These are phyloP conservation scores for Colletotrichum incanum DNA, from an alignment of 2,329 filamentous ascomycete species.

Conservation along the genomic window DNA sequence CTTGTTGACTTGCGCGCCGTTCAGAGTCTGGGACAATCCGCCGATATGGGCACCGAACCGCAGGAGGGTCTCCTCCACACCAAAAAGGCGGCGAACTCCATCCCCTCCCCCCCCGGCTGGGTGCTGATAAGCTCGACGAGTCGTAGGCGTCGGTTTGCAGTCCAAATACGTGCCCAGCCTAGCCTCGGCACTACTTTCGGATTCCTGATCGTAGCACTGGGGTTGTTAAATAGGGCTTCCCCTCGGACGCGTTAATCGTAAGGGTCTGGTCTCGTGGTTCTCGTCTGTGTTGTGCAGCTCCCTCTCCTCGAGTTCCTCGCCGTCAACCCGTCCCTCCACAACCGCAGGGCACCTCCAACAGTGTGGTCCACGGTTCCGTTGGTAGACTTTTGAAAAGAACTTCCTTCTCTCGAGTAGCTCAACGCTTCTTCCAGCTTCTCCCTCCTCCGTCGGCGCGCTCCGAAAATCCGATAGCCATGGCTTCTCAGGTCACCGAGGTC, in stretches of 20 bases:
- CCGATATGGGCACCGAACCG: conserved; percentile 38
- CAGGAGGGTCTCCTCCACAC: conserved; percentile 40
- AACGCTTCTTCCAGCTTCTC: neutral
- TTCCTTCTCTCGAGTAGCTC: neutral
- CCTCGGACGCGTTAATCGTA: conserved; percentile 18
- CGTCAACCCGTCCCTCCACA: conserved; percentile 11
- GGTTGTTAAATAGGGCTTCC: conserved; percentile 41
- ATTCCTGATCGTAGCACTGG: conserved; percentile 35
- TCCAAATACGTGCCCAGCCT: conserved; percentile 18
- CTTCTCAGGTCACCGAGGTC: conserved; percentile 39
- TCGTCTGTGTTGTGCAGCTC: conserved; percentile 40
- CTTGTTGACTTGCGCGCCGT: conserved; percentile 31
- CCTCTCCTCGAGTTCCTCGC: conserved; percentile 27
- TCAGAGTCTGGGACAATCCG: conserved; percentile 40
- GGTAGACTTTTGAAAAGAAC: conserved; percentile 7
- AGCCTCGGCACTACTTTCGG: conserved; percentile 44
- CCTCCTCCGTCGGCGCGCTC: conserved; percentile 10
- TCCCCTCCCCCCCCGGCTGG: conserved; percentile 9
- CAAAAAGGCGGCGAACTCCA: conserved; percentile 33
- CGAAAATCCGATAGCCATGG: conserved; percentile 31
- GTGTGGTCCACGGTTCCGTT: conserved; percentile 25
- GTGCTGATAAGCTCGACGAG: conserved; percentile 44
- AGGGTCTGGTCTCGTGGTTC: conserved; percentile 4
- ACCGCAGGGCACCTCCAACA: conserved; percentile 28
- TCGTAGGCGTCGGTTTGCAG: conserved; percentile 15